A percentile compares a stretch with the other conserved stretches of the same genome.
These are phyloP conservation scores for Rhizopus arrhizus DNA, from an alignment of 371 early-diverging fungal species.

Conservation along the genomic window DNA sequence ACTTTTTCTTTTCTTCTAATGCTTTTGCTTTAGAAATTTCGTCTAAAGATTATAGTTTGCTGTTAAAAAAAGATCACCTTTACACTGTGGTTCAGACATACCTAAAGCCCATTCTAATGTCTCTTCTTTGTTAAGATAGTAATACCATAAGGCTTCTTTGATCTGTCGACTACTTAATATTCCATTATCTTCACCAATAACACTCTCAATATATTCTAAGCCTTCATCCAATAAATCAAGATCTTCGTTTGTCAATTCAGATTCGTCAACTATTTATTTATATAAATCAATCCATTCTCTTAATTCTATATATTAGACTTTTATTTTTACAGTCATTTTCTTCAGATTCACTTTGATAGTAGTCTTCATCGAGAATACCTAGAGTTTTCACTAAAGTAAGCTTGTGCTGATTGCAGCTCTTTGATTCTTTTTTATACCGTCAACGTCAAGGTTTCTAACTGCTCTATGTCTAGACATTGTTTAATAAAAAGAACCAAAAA, in stretches of 20 bases:
- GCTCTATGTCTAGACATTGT: slow-evolving; percentile 77
- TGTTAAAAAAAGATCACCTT: not conserved
- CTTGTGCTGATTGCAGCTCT: too few relatives aligned
- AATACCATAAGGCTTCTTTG: slow-evolving; percentile 69
- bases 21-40: slow-evolving; percentile 39
- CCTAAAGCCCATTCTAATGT: slow-evolving; percentile 62
- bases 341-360: slow-evolving; percentile 61
- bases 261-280: slow-evolving; percentile 36
- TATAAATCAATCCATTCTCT: not conserved
- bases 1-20: slow-evolving; percentile 49
- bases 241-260: slow-evolving; percentile 49
- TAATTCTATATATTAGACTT: not conserved
- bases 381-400: not conserved
- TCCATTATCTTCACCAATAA: slow-evolving; percentile 56
- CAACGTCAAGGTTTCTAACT: slow-evolving; percentile 70
- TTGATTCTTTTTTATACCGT: slow-evolving; percentile 47
- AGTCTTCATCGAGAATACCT: slow-evolving; percentile 63
- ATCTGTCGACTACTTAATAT: slow-evolving; percentile 55
- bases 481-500: slow-evolving; percentile 1
- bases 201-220: slow-evolving; percentile 46
- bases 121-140: slow-evolving; percentile 62
- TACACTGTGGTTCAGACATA: slow-evolving; percentile 27
- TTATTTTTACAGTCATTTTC: slow-evolving; percentile 40
- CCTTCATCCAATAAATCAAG: slow-evolving; percentile 56
- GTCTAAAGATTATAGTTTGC: slow-evolving; percentile 29